Conservation (phyloP, 2,329 filamentous ascomycete genomes). For the Volutella citrinella region DNA sequence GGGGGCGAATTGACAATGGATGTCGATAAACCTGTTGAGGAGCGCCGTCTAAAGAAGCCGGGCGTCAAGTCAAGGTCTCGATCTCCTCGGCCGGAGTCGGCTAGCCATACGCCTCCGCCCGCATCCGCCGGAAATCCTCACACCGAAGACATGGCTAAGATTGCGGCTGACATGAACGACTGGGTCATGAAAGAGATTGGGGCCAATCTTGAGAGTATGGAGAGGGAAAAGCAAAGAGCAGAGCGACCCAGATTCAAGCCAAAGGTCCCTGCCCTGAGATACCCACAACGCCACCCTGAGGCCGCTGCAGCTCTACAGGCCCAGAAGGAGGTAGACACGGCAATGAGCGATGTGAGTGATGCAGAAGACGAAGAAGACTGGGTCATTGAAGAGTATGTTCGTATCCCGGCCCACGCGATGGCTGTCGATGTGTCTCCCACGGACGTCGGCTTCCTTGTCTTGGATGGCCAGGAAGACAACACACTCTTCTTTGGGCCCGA, state of each 20-base stretch:
- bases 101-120: conserved; percentile 28
- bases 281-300: conserved; percentile 54
- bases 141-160: conserved; percentile 45
- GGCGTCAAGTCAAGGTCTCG: conserved; percentile 25
- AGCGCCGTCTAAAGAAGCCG: conserved; percentile 33
- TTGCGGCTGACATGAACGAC: conserved; percentile 54
- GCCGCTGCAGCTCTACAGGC: conserved; percentile 8
- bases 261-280: conserved; percentile 53
- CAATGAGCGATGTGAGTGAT: conserved; percentile 38
- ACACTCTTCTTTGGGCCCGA: conserved; percentile 59
- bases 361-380: conserved; percentile 53
- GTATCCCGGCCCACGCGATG: conserved; percentile 52
- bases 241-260: conserved; percentile 48
- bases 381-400: conserved; percentile 63
- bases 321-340: conserved; percentile 28
- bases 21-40: conserved; percentile 11
- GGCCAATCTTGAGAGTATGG: conserved; percentile 46
- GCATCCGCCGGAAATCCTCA: conserved; percentile 32
- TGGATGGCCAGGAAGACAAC: conserved; percentile 56
- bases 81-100: conserved; percentile 17
- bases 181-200: conserved; percentile 59
- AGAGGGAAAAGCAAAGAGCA: conserved; percentile 37
- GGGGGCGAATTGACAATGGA: too few species aligned
- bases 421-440: conserved; percentile 44
- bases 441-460: conserved; percentile 54